A percentile compares a stretch with the other conserved stretches of the same genome.
Evolutionary conservation across 164 flowering plant species (phyloP).

Genomic region (Piper longum): DNA sequence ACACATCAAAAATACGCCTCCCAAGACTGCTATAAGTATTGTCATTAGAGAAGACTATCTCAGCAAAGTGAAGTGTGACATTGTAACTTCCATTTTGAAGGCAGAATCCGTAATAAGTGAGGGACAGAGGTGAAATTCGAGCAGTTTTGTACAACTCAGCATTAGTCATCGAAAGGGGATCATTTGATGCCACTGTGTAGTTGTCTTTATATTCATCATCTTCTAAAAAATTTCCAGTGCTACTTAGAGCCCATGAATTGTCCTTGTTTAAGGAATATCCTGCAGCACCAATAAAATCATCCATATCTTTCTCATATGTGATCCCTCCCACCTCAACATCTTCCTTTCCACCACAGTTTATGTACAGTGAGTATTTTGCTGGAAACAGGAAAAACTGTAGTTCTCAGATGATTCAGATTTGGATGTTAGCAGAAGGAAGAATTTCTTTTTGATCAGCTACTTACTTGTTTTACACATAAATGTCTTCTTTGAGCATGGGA

Average conservation of each 20-base stretch:
- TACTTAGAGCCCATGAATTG: slow-evolving; percentile 46
- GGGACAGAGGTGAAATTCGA: slow-evolving; percentile 45
- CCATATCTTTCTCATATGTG: slow-evolving; percentile 11
- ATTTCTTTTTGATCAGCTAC: not conserved
- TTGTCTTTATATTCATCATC: slow-evolving; percentile 5
- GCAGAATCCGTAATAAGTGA: slow-evolving; percentile 50
- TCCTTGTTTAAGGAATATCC: slow-evolving; percentile 5
- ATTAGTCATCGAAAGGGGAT: slow-evolving; percentile 14
- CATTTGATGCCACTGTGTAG: slow-evolving; percentile 9
- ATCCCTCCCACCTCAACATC: slow-evolving; percentile 3
- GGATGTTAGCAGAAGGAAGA: not conserved
- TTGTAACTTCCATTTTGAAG: slow-evolving; percentile 42
- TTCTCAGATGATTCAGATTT: not conserved
- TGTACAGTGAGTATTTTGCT: slow-evolving; percentile 16
- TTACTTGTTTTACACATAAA: not conserved
- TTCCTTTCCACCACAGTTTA: slow-evolving; percentile 32
- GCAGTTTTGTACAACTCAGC: slow-evolving; percentile 28
- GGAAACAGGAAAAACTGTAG: not conserved
- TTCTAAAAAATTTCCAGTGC: slow-evolving; percentile 49
- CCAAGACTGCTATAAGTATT: slow-evolving; percentile 46
- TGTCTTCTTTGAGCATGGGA: not conserved
- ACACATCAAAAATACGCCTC: slow-evolving; percentile 53
- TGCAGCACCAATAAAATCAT: slow-evolving; percentile 3
- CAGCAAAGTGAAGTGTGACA: slow-evolving; percentile 52
- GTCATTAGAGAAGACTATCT: slow-evolving; percentile 37